These are phyloP conservation scores for Diversispora epigaea DNA, from an alignment of 192 early-diverging fungal species.

Conservation along the genomic window DNA sequence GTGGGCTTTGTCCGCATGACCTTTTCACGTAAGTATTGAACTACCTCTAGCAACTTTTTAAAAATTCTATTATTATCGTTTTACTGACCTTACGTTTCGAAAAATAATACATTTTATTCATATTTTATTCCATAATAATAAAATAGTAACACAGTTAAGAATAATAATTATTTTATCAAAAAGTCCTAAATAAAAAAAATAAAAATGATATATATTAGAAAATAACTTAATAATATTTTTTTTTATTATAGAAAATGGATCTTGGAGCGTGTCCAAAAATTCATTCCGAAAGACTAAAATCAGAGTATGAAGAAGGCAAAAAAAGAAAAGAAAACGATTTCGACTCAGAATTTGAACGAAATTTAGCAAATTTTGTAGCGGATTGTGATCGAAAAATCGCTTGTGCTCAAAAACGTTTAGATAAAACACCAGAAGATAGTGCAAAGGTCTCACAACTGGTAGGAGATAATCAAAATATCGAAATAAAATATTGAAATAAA, in stretches of 20 bases:
- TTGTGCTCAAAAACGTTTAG: constrained; percentile 46
- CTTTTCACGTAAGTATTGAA: constrained; percentile 42
- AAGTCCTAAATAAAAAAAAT: background rate
- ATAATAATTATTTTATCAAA: background rate
- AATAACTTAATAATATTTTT: background rate
- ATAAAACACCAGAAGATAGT: constrained; percentile 52
- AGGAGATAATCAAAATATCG: background rate
- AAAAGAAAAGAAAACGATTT: constrained; percentile 27
- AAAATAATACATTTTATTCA: background rate
- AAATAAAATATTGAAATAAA: background rate
- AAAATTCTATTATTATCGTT: background rate
- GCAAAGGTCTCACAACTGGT: constrained; percentile 24
- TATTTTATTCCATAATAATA: too few species aligned
- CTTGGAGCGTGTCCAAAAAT: constrained; percentile 51
- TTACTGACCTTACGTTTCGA: background rate
- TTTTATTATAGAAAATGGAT: constrained; percentile 46
- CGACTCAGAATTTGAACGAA: constrained; percentile 50
- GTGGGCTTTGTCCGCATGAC: constrained; percentile 52
- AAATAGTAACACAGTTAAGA: constrained; percentile 22
- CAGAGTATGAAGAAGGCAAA: constrained; percentile 47
- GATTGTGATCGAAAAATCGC: constrained; percentile 55
- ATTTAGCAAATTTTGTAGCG: constrained; percentile 42
- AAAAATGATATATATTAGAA: too few species aligned
- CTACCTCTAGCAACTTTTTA: too few species aligned
- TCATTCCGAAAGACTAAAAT: constrained; percentile 51